Percentiles rank a stretch among this genome's conserved stretches.
phyloP scores from a whole-genome alignment of 2,329 filamentous ascomycete genomes.

The Metarhizium rileyi region DNA sequence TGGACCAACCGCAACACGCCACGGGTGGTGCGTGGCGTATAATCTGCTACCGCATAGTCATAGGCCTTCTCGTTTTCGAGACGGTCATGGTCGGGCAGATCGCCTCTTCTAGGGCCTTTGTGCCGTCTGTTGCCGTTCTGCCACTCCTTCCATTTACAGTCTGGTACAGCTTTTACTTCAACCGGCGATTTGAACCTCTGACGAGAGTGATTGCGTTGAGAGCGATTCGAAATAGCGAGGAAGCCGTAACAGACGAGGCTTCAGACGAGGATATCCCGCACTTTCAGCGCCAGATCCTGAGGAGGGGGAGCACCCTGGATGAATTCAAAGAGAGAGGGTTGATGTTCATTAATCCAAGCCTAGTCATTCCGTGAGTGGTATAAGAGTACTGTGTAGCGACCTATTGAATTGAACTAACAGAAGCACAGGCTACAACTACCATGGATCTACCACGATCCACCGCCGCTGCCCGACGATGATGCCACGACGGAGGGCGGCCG shows the following conservation, averaged over 20 bases:
- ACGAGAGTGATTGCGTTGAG: slow-evolving; percentile 87
- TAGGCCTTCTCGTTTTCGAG: slow-evolving; percentile 83
- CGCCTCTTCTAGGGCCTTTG: slow-evolving; percentile 62
- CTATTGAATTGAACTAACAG: background rate
- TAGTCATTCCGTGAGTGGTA: slow-evolving; percentile 52
- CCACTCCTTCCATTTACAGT: slow-evolving; percentile 72
- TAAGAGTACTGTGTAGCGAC: too few species aligned
- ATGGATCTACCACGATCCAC: slow-evolving; percentile 56
- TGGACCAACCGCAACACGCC: slow-evolving; percentile 93
- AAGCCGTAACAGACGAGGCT: slow-evolving; percentile 26
- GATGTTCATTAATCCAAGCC: slow-evolving; percentile 67
- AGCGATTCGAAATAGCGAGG: slow-evolving; percentile 56
- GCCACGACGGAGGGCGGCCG: slow-evolving; percentile 17
- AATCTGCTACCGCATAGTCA: slow-evolving; percentile 83
- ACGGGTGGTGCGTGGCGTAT: slow-evolving; percentile 93
- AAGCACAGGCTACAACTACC: slow-evolving; percentile 50
- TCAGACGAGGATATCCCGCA: slow-evolving; percentile 34
- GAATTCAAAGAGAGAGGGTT: slow-evolving; percentile 61
- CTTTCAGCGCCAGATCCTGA: slow-evolving; percentile 30
- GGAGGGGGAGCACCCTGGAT: slow-evolving; percentile 57
- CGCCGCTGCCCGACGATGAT: slow-evolving; percentile 25
- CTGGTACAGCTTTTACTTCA: slow-evolving; percentile 83
- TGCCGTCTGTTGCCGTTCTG: slow-evolving; percentile 59
- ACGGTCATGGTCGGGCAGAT: slow-evolving; percentile 83
- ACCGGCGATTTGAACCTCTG: slow-evolving; percentile 72